phyloP scores from a whole-genome alignment of 2,329 filamentous ascomycete genomes.

The Onygenales sp. region DNA sequence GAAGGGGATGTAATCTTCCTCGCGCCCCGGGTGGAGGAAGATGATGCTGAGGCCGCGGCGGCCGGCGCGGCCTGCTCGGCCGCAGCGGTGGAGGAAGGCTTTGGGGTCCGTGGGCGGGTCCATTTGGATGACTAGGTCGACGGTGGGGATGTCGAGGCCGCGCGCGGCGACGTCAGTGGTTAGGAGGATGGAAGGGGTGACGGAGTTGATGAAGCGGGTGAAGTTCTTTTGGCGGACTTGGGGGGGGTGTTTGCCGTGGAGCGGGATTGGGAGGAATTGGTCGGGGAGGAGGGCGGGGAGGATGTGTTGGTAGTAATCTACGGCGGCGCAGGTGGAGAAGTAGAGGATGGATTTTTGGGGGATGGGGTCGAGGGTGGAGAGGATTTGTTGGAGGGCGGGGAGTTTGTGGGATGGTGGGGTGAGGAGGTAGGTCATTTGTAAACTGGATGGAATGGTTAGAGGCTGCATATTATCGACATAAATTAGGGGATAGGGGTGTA shows the following conservation, averaged over 20 bases:
- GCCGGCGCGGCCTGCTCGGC: conserved; percentile 54
- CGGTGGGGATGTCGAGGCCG: conserved; percentile 82
- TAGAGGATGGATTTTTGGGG: conserved; percentile 87
- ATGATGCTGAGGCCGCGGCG: conserved; percentile 73
- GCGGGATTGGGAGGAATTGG: conserved; percentile 60
- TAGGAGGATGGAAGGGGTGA: conserved; percentile 68
- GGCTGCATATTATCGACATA: conserved; percentile 11
- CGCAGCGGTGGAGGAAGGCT: conserved; percentile 60
- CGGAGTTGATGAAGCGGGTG: conserved; percentile 63
- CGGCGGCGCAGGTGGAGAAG: conserved; percentile 83
- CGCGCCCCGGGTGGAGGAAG: conserved; percentile 72
- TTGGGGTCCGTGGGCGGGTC: conserved; percentile 84
- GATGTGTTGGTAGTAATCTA: conserved; percentile 85
- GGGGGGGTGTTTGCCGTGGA: conserved; percentile 87
- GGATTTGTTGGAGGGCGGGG: conserved; percentile 60
- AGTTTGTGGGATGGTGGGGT: conserved; percentile 72
- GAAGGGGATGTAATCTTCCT: conserved; percentile 85
- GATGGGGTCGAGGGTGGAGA: conserved; percentile 58
- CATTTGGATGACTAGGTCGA: conserved; percentile 83
- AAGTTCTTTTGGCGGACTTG: conserved; percentile 87
- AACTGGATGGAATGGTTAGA: conserved; percentile 30
- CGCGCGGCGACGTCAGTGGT: conserved; percentile 89
- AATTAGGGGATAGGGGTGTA: background rate
- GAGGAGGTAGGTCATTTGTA: conserved; percentile 82
- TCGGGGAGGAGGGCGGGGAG: conserved; percentile 63